Conservation (phyloP, 345 rosid species). For the Zanthoxylum bungeanum region DNA sequence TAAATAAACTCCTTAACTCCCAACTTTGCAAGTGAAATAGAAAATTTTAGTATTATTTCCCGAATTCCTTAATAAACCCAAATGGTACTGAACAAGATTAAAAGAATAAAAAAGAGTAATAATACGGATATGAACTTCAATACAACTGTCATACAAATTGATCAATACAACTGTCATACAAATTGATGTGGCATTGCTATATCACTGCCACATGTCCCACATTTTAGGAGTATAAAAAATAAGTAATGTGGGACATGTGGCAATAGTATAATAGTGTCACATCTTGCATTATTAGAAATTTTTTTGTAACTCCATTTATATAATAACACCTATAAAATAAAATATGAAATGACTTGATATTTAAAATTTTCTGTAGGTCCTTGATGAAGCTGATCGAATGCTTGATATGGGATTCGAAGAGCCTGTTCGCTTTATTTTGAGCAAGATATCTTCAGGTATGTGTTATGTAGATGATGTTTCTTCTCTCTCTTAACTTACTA, state of each 20-base stretch:
- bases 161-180: no score
- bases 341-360: neutral
- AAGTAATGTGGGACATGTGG: neutral
- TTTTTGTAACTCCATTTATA: neutral
- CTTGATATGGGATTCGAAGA: slow-evolving; percentile 99
- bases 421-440: slow-evolving; percentile 80
- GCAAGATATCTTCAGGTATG: slow-evolving; percentile 75
- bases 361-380: slow-evolving; percentile 48
- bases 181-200: no score
- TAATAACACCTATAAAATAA: neutral
- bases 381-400: slow-evolving; percentile 99
- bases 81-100: neutral
- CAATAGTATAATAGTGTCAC: neutral
- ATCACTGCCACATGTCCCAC: no score
- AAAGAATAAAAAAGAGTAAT: neutral
- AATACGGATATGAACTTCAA: no score
- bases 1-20: neutral
- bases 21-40: neutral
- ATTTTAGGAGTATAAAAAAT: neutral
- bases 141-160: no score
- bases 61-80: neutral
- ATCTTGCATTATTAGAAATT: no score
- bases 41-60: neutral
- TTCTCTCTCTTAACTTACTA: neutral
- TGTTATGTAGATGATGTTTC: slow-evolving; percentile 14